These are phyloP conservation scores for Chalciporus sphaerocephalus DNA, from an alignment of 768 basidiomycete species.

Conservation along the genomic window DNA sequence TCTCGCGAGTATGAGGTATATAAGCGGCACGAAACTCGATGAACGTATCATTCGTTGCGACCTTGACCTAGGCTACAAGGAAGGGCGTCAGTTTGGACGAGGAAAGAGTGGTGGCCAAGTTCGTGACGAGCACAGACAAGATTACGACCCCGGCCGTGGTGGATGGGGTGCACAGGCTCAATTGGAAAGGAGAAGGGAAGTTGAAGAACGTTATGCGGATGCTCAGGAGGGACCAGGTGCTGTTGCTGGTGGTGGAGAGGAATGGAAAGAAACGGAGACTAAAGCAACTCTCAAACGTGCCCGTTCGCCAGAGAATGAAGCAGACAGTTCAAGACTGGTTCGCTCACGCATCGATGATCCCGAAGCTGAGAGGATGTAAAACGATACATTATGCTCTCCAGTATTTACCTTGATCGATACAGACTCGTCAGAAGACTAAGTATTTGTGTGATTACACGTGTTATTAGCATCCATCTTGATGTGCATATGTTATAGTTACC, in stretches of 20 bases:
- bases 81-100: constrained; percentile 94
- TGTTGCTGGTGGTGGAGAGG: constrained; percentile 78
- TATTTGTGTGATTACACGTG: constrained; percentile 13
- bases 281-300: constrained; percentile 55
- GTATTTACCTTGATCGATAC: constrained; percentile 5
- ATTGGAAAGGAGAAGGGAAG: constrained; percentile 70
- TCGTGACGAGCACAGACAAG: constrained; percentile 93
- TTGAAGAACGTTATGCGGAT: constrained; percentile 84
- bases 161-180: constrained; percentile 91
- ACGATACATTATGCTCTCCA: constrained; percentile 17
- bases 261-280: constrained; percentile 72
- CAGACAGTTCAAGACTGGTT: constrained; percentile 53
- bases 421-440: constrained; percentile 16
- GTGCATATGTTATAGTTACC: constrained; percentile 30
- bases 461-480: constrained; percentile 5
- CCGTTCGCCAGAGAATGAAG: constrained; percentile 77
- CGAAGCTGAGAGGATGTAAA: constrained; percentile 69
- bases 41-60: constrained; percentile 98
- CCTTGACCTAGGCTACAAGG: constrained; percentile 92
- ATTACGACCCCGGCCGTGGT: constrained; percentile 95
- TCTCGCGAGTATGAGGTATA: constrained; percentile 85
- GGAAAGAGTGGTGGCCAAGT: constrained; percentile 97
- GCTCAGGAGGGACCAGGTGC: constrained; percentile 74
- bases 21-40: constrained; percentile 97
- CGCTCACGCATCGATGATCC: constrained; percentile 57